Percentiles rank a stretch among this genome's conserved stretches.
These are phyloP conservation scores for Arxiozyma telluris DNA, from an alignment of 1,139 yeast species.

Conservation along the genomic window DNA sequence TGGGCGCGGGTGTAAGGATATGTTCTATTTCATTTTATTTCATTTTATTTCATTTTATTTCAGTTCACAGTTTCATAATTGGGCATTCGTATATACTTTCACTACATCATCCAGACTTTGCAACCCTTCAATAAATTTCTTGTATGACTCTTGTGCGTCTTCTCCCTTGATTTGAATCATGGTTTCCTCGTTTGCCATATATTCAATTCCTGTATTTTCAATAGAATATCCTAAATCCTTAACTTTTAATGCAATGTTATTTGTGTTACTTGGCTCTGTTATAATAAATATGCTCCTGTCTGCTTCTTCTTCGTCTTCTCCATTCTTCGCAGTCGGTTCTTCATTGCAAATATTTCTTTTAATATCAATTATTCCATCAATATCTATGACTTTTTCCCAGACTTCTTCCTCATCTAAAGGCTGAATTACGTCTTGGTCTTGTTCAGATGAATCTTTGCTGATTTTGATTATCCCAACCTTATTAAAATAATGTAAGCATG, in stretches of 20 bases:
- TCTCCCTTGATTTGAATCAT: not conserved
- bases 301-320: conserved; percentile 31
- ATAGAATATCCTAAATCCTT: conserved; percentile 49
- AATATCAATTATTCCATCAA: conserved; percentile 77
- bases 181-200: conserved; percentile 54
- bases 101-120: conserved; percentile 78
- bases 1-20: not conserved
- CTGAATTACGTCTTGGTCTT: conserved; percentile 35
- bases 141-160: conserved; percentile 37
- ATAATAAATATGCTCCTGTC: conserved; percentile 22
- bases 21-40: too few species aligned
- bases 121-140: conserved; percentile 50
- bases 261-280: conserved; percentile 57
- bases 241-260: conserved; percentile 50
- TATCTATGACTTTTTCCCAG: conserved; percentile 65
- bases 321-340: conserved; percentile 22
- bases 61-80: not conserved
- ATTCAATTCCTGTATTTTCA: conserved; percentile 63
- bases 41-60: too few species aligned
- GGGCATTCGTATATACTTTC: conserved; percentile 52
- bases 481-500: conserved; percentile 69
- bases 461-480: conserved; percentile 49
- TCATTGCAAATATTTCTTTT: conserved; percentile 38
- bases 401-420: conserved; percentile 24
- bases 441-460: conserved; percentile 16